Evolutionary conservation across 768 basidiomycete genomes (phyloP).

Genomic region (Baorangia bicolor): DNA sequence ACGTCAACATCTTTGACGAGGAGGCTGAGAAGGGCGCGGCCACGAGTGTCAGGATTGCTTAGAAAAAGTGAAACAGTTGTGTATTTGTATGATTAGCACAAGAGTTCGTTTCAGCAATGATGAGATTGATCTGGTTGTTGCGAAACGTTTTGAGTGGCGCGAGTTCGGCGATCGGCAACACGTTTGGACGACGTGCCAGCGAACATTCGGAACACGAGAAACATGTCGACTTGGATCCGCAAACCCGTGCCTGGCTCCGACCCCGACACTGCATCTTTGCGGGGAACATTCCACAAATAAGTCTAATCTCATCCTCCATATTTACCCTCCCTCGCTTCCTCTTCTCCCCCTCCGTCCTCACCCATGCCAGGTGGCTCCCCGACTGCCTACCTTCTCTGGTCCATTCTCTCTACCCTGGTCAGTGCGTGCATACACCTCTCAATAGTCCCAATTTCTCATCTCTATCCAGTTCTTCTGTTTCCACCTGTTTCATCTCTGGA

Average conservation of each 20-base stretch:
- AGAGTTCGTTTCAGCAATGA: too few species aligned
- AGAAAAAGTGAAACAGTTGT: conserved; percentile 5
- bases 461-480: conserved; percentile 58
- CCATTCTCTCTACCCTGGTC: conserved; percentile 64
- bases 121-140: not conserved
- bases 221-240: conserved; percentile 2
- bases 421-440: conserved; percentile 26
- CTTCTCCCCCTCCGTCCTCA: not conserved
- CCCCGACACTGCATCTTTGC: conserved; percentile 13
- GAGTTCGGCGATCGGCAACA: not conserved
- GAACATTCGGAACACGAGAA: too few species aligned
- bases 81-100: not conserved
- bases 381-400: conserved; percentile 75
- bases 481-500: conserved; percentile 75
- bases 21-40: conserved; percentile 46
- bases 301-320: conserved; percentile 13
- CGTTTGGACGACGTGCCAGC: not conserved
- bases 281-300: conserved; percentile 19
- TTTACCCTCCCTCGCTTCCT: not conserved
- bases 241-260: not conserved
- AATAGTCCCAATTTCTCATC: conserved; percentile 1
- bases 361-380: conserved; percentile 74
- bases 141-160: not conserved
- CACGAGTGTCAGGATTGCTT: conserved; percentile 34
- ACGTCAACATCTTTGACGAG: conserved; percentile 71